These are phyloP conservation scores for Cercophora scortea DNA, from an alignment of 495 filamentous ascomycete genomes.

Conservation along the genomic window DNA sequence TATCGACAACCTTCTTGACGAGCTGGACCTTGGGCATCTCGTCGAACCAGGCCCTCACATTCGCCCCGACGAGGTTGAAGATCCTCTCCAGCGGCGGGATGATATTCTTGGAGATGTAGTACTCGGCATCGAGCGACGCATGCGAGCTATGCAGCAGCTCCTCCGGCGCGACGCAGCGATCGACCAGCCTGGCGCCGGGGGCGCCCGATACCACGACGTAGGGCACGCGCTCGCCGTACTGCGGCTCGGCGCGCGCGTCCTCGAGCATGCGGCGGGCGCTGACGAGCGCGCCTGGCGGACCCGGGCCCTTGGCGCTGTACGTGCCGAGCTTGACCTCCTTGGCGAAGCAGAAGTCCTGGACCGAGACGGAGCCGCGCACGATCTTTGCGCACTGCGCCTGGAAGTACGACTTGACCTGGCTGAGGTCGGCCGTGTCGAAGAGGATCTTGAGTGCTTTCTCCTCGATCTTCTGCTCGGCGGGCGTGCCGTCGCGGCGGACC, in stretches of 20 bases:
- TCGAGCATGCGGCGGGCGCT: conserved; percentile 76
- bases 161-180: conserved; percentile 85
- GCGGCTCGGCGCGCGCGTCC: conserved; percentile 80
- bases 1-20: conserved; percentile 53
- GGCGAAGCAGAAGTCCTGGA: conserved; percentile 95
- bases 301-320: conserved; percentile 66
- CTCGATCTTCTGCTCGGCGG: conserved; percentile 94
- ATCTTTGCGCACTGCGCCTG: conserved; percentile 88
- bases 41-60: conserved; percentile 87
- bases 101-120: conserved; percentile 93
- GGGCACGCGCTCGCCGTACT: conserved; percentile 90
- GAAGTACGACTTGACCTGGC: conserved; percentile 85
- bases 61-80: conserved; percentile 93
- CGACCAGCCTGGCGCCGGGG: conserved; percentile 76
- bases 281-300: conserved; percentile 82
- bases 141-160: conserved; percentile 66
- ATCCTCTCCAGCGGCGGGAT: conserved; percentile 94
- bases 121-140: conserved; percentile 86
- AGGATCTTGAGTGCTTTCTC: conserved; percentile 80
- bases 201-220: conserved; percentile 88
- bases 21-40: conserved; percentile 90
- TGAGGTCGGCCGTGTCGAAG: conserved; percentile 84
- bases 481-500: conserved; percentile 87
- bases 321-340: conserved; percentile 84
- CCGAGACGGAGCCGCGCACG: conserved; percentile 77